Evolutionary conservation across 2,329 filamentous ascomycete genomes (phyloP).

Genomic region (Cladosporium sphaerospermum): DNA sequence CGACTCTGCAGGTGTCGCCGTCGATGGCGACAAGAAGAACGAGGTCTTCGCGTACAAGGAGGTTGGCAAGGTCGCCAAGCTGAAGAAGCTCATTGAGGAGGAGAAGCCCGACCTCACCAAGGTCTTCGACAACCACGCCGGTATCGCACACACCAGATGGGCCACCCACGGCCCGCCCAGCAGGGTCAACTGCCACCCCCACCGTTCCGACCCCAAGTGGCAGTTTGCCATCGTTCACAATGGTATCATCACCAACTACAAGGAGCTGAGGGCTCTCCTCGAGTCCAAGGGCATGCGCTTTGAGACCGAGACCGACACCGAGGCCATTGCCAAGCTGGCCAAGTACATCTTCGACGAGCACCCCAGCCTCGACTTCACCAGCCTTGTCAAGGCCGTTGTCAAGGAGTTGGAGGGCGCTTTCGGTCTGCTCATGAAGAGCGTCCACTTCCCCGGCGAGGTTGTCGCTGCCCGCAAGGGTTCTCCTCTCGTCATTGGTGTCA

Average conservation of each 20-base stretch:
- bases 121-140: slow-evolving; percentile 95
- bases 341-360: slow-evolving; percentile 98
- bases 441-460: slow-evolving; percentile 96
- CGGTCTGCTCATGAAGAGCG: slow-evolving; percentile 93
- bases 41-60: slow-evolving; percentile 97
- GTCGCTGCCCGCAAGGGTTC: slow-evolving; percentile 98
- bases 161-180: slow-evolving; percentile 95
- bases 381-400: slow-evolving; percentile 94
- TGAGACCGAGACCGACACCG: slow-evolving; percentile 98
- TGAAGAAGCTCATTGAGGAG: slow-evolving; percentile 86
- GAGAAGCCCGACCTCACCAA: slow-evolving; percentile 79
- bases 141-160: slow-evolving; percentile 98
- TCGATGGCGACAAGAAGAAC: slow-evolving; percentile 98
- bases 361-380: slow-evolving; percentile 90
- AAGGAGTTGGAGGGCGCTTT: slow-evolving; percentile 98
- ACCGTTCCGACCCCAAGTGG: slow-evolving; percentile 93
- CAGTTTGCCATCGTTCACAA: slow-evolving; percentile 98
- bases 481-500: slow-evolving; percentile 92
- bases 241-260: slow-evolving; percentile 99
- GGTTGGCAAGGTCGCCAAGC: slow-evolving; percentile 96
- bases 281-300: slow-evolving; percentile 95
- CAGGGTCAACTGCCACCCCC: slow-evolving; percentile 93
- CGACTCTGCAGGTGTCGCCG: slow-evolving; percentile 90
- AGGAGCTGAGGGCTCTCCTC: slow-evolving; percentile 92
- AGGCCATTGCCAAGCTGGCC: slow-evolving; percentile 97